These are phyloP conservation scores for Aureobasidium sp. DNA, from an alignment of 2,329 filamentous ascomycete species.

Conservation along the genomic window DNA sequence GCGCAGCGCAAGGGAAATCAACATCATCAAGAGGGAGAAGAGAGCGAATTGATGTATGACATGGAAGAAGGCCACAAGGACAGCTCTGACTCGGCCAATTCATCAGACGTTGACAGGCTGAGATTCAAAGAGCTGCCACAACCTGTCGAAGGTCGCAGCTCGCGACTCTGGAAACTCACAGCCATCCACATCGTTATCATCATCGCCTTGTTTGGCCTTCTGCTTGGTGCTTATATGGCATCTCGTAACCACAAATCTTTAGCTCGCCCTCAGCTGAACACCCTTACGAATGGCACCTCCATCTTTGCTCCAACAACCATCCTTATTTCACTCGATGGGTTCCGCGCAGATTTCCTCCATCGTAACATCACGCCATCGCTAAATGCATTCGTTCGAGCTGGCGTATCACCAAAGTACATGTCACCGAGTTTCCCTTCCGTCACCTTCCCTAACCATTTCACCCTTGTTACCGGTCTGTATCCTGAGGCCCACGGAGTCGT, in stretches of 20 bases:
- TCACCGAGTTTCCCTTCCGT: constrained; percentile 89
- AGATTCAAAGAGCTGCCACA: constrained; percentile 46
- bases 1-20: constrained; percentile 28
- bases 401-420: constrained; percentile 90
- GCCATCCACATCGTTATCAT: constrained; percentile 40
- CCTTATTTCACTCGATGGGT: constrained; percentile 88
- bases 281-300: constrained; percentile 72
- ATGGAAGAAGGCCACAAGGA: constrained; percentile 77
- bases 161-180: constrained; percentile 33
- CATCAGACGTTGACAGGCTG: constrained; percentile 42
- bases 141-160: constrained; percentile 36
- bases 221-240: constrained; percentile 52
- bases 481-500: constrained; percentile 91
- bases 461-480: constrained; percentile 82
- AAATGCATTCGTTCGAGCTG: constrained; percentile 68
- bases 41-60: constrained; percentile 76
- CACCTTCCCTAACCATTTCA: constrained; percentile 93
- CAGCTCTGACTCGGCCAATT: constrained; percentile 45
- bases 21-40: constrained; percentile 47
- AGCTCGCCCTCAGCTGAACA: not conserved
- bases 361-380: constrained; percentile 77
- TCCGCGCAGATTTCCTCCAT: constrained; percentile 86
- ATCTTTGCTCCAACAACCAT: constrained; percentile 88
- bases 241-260: constrained; percentile 30
- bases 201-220: constrained; percentile 48